A percentile compares a stretch with the other conserved stretches of the same genome.
These are phyloP conservation scores for Lyophyllum decastes DNA, from an alignment of 768 basidiomycete species.

Conservation along the genomic window DNA sequence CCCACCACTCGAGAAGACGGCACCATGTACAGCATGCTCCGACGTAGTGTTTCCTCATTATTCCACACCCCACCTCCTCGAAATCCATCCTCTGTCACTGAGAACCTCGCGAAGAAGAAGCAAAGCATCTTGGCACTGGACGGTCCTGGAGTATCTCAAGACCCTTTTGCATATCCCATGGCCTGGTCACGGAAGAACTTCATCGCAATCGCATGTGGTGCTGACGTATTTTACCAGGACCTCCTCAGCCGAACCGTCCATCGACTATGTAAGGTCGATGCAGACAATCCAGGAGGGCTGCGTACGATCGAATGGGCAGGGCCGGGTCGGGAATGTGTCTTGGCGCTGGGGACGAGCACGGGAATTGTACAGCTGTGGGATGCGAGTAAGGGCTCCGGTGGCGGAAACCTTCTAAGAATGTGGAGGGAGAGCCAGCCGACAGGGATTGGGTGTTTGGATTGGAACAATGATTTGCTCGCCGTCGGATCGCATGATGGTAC, in stretches of 20 bases:
- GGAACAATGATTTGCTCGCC: conserved; percentile 61
- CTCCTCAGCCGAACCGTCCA: conserved; percentile 54
- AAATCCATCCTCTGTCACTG: conserved; percentile 50
- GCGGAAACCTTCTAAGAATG: conserved; percentile 35
- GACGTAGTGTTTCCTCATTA: conserved; percentile 53
- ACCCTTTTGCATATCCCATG: conserved; percentile 58
- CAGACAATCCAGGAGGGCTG: conserved; percentile 34
- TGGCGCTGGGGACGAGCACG: conserved; percentile 53
- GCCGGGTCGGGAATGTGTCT: conserved; percentile 35
- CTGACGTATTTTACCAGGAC: conserved; percentile 64
- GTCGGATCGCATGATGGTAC: conserved; percentile 66
- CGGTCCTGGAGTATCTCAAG: conserved; percentile 58
- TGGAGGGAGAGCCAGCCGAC: conserved; percentile 37
- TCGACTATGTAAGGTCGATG: conserved; percentile 45
- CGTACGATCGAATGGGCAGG: conserved; percentile 56
- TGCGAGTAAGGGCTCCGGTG: conserved; percentile 31
- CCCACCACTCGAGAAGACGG: conserved; percentile 30
- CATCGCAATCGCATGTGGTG: conserved; percentile 64
- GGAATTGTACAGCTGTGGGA: conserved; percentile 62
- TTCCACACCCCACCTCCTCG: conserved; percentile 32
- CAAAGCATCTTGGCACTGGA: conserved; percentile 65
- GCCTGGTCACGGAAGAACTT: conserved; percentile 60
- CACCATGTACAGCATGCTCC: conserved; percentile 48
- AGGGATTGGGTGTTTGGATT: conserved; percentile 42
- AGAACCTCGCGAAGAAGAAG: conserved; percentile 53